A percentile compares a stretch with the other conserved stretches of the same genome.
Conservation (phyloP, 768 basidiomycete genomes). For the Psilocybe cubensis region DNA sequence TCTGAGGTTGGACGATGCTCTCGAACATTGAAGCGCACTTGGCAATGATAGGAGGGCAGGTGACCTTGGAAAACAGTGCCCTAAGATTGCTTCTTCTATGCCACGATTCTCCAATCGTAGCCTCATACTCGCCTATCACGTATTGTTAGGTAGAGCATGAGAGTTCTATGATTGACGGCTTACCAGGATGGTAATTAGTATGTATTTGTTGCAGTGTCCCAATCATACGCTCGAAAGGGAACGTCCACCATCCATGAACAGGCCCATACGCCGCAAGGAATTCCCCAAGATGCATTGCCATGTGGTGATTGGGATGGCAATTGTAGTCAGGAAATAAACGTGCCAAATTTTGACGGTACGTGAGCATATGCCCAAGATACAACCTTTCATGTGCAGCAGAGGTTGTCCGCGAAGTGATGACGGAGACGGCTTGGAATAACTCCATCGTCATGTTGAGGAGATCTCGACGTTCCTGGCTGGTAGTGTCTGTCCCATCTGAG, state of each 20-base stretch:
- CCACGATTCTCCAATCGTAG: constrained; percentile 9
- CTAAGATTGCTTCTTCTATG: constrained; percentile 3
- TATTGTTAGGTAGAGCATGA: not conserved
- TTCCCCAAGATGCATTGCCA: constrained; percentile 14
- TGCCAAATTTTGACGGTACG: not conserved
- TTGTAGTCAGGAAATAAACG: constrained; percentile 7
- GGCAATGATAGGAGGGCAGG: not conserved
- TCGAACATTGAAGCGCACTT: not conserved
- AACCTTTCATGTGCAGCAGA: not conserved
- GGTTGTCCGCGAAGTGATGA: constrained; percentile 1
- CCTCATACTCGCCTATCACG: constrained; percentile 11
- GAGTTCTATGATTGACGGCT: no score
- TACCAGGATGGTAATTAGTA: constrained; percentile 28
- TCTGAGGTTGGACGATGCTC: not conserved
- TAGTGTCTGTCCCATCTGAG: not conserved
- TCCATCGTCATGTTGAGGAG: constrained; percentile 14
- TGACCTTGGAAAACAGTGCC: constrained; percentile 2
- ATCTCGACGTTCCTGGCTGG: not conserved
- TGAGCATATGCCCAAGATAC: not conserved
- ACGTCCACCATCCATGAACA: constrained; percentile 41
- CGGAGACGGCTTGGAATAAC: constrained; percentile 7
- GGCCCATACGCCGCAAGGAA: constrained; percentile 34
- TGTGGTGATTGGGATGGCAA: constrained; percentile 30
- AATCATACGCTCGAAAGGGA: no score
- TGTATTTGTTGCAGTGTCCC: constrained; percentile 35